These are phyloP conservation scores for Zalerion maritima DNA, from an alignment of 495 filamentous ascomycete genomes.

Conservation along the genomic window DNA sequence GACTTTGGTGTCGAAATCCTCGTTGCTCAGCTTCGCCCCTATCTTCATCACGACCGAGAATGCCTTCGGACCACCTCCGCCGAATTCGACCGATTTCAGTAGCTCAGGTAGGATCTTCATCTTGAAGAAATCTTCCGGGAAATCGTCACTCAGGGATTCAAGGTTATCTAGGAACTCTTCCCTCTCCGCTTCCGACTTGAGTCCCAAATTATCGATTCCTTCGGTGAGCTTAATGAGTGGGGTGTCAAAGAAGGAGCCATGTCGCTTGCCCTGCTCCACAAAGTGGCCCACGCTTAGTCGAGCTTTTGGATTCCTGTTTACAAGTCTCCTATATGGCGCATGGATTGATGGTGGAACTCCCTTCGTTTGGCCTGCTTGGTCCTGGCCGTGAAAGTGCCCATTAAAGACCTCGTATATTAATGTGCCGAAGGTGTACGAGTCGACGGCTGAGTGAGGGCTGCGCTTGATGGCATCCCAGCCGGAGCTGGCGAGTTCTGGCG, in stretches of 20 bases:
- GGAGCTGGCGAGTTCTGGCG: conserved; percentile 71
- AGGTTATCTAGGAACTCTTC: conserved; percentile 79
- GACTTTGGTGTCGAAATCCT: conserved; percentile 75
- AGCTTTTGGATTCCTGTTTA: conserved; percentile 77
- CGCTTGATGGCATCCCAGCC: conserved; percentile 82
- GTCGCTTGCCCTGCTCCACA: conserved; percentile 72
- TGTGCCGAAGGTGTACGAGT: conserved; percentile 75
- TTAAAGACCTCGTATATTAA: conserved; percentile 88
- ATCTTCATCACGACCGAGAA: conserved; percentile 83
- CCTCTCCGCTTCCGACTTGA: conserved; percentile 72
- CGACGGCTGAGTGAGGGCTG: conserved; percentile 65
- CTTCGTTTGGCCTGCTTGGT: conserved; percentile 72
- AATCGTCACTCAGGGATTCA: conserved; percentile 76
- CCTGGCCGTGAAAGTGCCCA: conserved; percentile 51
- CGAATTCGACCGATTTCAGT: conserved; percentile 94
- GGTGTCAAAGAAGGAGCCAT: conserved; percentile 80
- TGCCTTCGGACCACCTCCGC: conserved; percentile 86
- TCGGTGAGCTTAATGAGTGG: conserved; percentile 82
- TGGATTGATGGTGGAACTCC: conserved; percentile 80
- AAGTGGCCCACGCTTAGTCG: conserved; percentile 74
- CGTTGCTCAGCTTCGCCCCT: conserved; percentile 65
- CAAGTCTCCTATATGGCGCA: conserved; percentile 71
- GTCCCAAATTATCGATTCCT: conserved; percentile 76
- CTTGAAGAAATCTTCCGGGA: conserved; percentile 94
- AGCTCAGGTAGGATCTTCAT: conserved; percentile 92